phyloP scores from a whole-genome alignment of 176 grass and related monocot genomes.

The Tillandsia leiboldiana region DNA sequence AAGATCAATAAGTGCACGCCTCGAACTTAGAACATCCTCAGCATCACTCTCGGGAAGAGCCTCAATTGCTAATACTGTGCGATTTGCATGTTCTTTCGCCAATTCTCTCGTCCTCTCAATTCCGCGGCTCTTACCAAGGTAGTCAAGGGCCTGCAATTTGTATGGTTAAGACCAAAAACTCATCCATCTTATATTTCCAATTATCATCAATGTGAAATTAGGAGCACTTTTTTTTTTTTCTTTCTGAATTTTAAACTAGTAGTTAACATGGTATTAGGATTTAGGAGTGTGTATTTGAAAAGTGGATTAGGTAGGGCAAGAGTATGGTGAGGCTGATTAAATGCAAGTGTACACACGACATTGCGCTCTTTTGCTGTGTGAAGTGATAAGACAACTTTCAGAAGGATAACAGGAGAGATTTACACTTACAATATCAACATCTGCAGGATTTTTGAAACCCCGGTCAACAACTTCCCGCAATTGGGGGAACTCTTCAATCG shows the following conservation, averaged over 20 bases:
- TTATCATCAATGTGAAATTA: constrained; percentile 12
- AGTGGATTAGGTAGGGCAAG: neutral
- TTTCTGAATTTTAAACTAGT: no score
- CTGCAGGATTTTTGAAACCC: constrained; percentile 69
- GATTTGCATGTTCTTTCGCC: constrained; percentile 36
- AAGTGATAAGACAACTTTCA: neutral
- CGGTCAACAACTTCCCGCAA: constrained; percentile 53
- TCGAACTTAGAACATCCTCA: constrained; percentile 23
- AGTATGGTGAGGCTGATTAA: neutral
- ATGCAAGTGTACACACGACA: neutral
- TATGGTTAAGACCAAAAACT: neutral
- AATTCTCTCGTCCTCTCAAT: constrained; percentile 48
- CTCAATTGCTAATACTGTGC: constrained; percentile 27
- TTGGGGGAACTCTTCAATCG: constrained; percentile 87
- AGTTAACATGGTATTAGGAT: neutral
- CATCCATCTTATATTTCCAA: neutral
- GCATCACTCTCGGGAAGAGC: constrained; percentile 31
- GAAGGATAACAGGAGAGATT: constrained; percentile 1
- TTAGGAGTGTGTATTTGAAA: neutral
- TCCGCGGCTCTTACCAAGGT: constrained; percentile 38
- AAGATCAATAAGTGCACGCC: constrained; percentile 47
- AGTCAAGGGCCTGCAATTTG: constrained; percentile 26
- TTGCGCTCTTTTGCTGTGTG: neutral
- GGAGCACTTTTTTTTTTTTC: neutral
- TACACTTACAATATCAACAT: constrained; percentile 70